Evolutionary conservation across 495 filamentous ascomycete species (phyloP).

Genomic region (Lophium mytilinum): DNA sequence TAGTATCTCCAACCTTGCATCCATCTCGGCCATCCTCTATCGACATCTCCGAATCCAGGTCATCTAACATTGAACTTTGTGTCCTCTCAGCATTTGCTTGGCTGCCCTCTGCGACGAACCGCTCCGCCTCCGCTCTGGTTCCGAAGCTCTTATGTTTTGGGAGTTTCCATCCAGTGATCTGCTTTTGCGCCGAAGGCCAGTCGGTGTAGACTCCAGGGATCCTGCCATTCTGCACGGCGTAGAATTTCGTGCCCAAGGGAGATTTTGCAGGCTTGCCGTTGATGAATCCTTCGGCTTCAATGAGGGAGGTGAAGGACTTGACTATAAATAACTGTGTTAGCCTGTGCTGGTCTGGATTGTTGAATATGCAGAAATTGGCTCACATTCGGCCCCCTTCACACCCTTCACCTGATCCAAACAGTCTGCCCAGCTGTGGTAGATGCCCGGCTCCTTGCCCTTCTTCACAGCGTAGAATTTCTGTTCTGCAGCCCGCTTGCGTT

Average conservation of each 20-base stretch:
- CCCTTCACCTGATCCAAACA: slow-evolving; percentile 76
- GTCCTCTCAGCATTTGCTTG: slow-evolving; percentile 17
- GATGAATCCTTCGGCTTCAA: slow-evolving; percentile 72
- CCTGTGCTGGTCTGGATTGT: neutral
- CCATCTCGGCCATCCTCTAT: slow-evolving; percentile 15
- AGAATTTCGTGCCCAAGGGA: slow-evolving; percentile 50
- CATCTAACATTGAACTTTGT: slow-evolving; percentile 17
- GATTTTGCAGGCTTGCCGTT: slow-evolving; percentile 45
- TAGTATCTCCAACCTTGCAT: slow-evolving; percentile 15
- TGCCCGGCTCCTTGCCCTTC: slow-evolving; percentile 65
- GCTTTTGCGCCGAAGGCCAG: slow-evolving; percentile 68
- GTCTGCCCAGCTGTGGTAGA: slow-evolving; percentile 79
- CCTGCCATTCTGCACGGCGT: slow-evolving; percentile 75
- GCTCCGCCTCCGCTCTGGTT: slow-evolving; percentile 69
- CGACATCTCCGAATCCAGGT: slow-evolving; percentile 13
- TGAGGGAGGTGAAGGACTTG: slow-evolving; percentile 70
- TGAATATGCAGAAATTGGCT: slow-evolving; percentile 30
- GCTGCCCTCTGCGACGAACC: slow-evolving; percentile 53
- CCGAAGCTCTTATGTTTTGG: slow-evolving; percentile 77
- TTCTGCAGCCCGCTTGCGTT: slow-evolving; percentile 53
- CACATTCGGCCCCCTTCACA: slow-evolving; percentile 77
- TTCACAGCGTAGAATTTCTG: slow-evolving; percentile 86
- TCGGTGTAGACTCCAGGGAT: slow-evolving; percentile 84
- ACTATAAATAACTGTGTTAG: slow-evolving; percentile 40
- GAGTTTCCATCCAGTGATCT: slow-evolving; percentile 67